Conservation (phyloP, 441 rosid genomes). For the Sinapis alba region DNA sequence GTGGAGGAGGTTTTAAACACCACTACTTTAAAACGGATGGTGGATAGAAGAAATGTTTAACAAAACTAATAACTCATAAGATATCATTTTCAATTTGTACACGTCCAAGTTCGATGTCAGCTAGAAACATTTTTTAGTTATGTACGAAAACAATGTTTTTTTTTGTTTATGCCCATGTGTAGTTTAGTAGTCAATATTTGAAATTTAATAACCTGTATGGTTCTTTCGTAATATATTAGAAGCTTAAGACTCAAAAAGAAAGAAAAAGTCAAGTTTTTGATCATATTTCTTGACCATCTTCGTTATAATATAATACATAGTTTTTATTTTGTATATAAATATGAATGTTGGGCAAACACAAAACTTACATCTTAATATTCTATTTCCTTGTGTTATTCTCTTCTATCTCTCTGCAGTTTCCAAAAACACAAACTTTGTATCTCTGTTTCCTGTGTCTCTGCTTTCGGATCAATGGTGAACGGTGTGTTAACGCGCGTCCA, state of each 20-base stretch:
- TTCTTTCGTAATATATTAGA: constrained; percentile 10
- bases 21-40: constrained; percentile 34
- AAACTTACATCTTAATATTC: constrained; percentile 2
- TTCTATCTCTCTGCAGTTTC: constrained; percentile 34
- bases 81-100: constrained; percentile 28
- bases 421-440: not conserved
- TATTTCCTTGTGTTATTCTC: not conserved
- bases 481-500: constrained; percentile 55
- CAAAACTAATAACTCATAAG: constrained; percentile 5
- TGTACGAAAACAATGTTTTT: not conserved
- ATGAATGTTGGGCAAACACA: constrained; percentile 25
- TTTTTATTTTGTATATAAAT: constrained; percentile 16
- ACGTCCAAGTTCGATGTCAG: constrained; percentile 24
- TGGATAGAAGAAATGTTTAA: constrained; percentile 10
- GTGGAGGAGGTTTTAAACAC: constrained; percentile 6
- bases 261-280: constrained; percentile 2
- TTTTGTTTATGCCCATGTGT: not conserved
- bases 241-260: not conserved
- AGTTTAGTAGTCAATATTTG: not conserved
- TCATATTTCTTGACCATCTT: constrained; percentile 15
- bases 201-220: constrained; percentile 16
- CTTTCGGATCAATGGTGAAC: constrained; percentile 25
- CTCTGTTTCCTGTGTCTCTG: constrained; percentile 2
- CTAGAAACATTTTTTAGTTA: not conserved
- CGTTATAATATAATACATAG: not conserved